These are phyloP conservation scores for Aureobasidium sp. DNA, from an alignment of 2,329 filamentous ascomycete genomes.

Conservation along the genomic window DNA sequence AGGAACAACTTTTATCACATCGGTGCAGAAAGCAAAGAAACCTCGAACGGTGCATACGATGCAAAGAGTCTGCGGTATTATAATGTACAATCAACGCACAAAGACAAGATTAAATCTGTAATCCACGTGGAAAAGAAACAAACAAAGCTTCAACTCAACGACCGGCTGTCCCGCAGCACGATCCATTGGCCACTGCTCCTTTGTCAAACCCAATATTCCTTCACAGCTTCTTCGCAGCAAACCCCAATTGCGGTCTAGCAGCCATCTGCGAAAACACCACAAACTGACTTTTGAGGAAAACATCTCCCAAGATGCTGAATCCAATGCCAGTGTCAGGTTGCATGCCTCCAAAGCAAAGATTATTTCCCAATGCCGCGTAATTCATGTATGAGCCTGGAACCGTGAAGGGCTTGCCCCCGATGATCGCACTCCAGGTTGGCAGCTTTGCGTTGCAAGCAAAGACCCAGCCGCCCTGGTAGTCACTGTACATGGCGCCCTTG, in stretches of 20 bases:
- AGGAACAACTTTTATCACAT: too few relatives aligned
- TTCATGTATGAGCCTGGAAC: constrained; percentile 34
- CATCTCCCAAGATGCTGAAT: constrained; percentile 63
- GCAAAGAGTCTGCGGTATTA: not conserved
- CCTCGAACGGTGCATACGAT: too few relatives aligned
- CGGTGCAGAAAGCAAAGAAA: too few relatives aligned
- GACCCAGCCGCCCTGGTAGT: constrained; percentile 34
- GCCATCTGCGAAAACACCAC: constrained; percentile 54
- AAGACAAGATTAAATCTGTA: not conserved
- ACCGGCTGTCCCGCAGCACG: not conserved
- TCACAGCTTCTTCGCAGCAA: constrained; percentile 1
- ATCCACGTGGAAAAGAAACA: not conserved
- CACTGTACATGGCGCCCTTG: constrained; percentile 30
- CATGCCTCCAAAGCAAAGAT: constrained; percentile 58
- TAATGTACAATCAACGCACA: too few relatives aligned
- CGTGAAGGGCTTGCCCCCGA: constrained; percentile 38
- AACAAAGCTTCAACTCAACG: not conserved
- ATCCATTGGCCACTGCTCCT: too few relatives aligned
- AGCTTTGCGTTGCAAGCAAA: constrained; percentile 34
- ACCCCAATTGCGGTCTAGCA: not conserved
- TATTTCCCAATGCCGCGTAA: constrained; percentile 44
- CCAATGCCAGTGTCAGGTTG: constrained; percentile 50
- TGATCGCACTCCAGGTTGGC: constrained; percentile 41
- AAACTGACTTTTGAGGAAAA: constrained; percentile 69
- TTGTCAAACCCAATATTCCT: too few relatives aligned